These are phyloP conservation scores for Pythium myriotylum DNA, from an alignment of 352 stramenopile species.

Conservation along the genomic window DNA sequence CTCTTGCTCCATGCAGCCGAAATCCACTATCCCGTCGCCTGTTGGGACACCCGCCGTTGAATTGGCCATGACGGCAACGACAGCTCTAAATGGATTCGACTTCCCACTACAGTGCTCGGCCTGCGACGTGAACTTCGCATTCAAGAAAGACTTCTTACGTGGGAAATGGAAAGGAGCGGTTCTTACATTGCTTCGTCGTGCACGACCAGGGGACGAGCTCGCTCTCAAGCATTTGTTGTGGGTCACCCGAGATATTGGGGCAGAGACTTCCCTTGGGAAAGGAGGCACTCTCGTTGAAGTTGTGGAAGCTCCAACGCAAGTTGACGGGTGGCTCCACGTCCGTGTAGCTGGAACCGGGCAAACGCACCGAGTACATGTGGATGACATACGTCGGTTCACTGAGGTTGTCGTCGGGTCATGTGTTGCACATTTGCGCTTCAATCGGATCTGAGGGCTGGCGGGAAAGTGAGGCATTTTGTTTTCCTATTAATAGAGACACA, in stretches of 20 bases:
- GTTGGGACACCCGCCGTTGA: too few relatives aligned
- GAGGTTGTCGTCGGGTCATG: constrained; percentile 17
- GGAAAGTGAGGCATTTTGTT: too few relatives aligned
- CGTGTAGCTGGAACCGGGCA: neutral
- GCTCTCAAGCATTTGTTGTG: constrained; percentile 16
- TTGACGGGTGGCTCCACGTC: constrained; percentile 5
- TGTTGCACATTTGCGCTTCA: constrained; percentile 9
- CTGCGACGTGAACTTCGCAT: constrained; percentile 19
- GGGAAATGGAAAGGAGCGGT: constrained; percentile 19
- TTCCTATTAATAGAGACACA: too few relatives aligned
- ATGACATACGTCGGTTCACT: constrained; percentile 18
- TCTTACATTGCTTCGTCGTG: constrained; percentile 19
- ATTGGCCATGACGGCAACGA: constrained; percentile 3
- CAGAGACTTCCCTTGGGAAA: neutral
- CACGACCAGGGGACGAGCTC: constrained; percentile 11
- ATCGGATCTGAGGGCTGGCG: too few relatives aligned
- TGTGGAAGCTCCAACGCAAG: neutral
- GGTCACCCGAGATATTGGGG: constrained; percentile 1
- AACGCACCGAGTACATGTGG: constrained; percentile 3
- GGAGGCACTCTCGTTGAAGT: constrained; percentile 19
- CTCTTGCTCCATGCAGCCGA: too few relatives aligned
- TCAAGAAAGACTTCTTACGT: constrained; percentile 10
- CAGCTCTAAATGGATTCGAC: constrained; percentile 7
- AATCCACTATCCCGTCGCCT: too few relatives aligned
- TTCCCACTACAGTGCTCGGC: constrained; percentile 27